phyloP scores from a whole-genome alignment of 768 basidiomycete genomes.

The Termitomyces sp. region DNA sequence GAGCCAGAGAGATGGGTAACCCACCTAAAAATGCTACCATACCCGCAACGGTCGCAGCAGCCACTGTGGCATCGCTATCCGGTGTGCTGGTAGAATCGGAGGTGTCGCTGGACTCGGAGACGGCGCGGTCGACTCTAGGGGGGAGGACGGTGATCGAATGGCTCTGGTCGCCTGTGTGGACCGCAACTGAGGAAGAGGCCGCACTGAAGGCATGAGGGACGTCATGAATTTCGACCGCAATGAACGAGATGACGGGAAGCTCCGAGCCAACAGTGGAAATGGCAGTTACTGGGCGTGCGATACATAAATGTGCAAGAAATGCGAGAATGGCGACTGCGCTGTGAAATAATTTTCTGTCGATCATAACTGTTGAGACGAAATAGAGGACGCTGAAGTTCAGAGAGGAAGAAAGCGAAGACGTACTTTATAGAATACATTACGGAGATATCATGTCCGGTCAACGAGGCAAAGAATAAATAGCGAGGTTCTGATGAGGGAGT shows the following conservation, averaged over 20 bases:
- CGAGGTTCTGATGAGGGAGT: no score
- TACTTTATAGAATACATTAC: no score
- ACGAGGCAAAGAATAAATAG: no score
- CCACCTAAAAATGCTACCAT: background rate
- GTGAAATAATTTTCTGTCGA: background rate
- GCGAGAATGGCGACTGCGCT: background rate
- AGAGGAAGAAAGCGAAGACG: no score
- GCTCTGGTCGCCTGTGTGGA: background rate
- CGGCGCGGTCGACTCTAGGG: background rate
- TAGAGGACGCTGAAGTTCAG: background rate
- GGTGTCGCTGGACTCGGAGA: background rate
- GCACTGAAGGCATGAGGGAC: no score
- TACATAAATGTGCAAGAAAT: background rate
- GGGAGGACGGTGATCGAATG: background rate
- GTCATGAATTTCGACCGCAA: background rate
- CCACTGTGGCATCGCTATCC: background rate
- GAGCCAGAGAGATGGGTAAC: background rate
- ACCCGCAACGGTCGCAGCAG: background rate
- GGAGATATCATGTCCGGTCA: no score
- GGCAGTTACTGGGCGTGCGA: no score
- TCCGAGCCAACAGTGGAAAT: background rate
- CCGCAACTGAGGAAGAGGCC: background rate
- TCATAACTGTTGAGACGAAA: background rate
- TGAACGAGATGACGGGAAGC: background rate
- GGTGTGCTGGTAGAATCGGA: background rate